These are phyloP conservation scores for Gossypium trilobum DNA, from an alignment of 441 rosid genomes.

Conservation along the genomic window DNA sequence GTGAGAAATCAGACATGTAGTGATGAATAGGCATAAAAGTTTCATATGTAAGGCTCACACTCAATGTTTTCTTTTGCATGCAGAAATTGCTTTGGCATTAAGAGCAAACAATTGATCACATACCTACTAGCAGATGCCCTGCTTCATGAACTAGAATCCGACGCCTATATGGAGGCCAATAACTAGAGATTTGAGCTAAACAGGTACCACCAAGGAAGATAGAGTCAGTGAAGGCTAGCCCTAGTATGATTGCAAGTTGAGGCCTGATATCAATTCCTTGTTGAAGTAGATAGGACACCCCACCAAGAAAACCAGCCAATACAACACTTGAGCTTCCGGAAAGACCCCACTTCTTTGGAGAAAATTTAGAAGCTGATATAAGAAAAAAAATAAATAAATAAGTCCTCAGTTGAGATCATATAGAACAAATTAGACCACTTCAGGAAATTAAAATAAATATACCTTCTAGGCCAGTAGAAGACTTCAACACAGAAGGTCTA, in stretches of 20 bases:
- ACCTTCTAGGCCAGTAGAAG: conserved; percentile 87
- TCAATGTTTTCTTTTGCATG: background rate
- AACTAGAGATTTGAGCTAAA: conserved; percentile 69
- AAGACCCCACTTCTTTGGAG: conserved; percentile 91
- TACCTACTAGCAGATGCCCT: conserved; percentile 81
- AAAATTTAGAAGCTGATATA: conserved; percentile 45
- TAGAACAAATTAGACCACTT: background rate
- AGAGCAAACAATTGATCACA: conserved; percentile 13
- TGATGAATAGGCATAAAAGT: background rate
- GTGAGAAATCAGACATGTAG: background rate
- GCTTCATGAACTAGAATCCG: conserved; percentile 89
- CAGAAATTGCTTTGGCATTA: background rate
- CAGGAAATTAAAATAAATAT: conserved; percentile 1
- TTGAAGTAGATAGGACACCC: conserved; percentile 57
- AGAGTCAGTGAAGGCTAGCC: conserved; percentile 57
- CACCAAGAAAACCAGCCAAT: conserved; percentile 51
- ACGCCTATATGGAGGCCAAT: conserved; percentile 79
- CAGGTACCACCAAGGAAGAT: conserved; percentile 72
- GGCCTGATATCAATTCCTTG: conserved; percentile 68
- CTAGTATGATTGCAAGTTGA: conserved; percentile 58
- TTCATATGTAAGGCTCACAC: background rate
- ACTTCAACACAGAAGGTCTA: conserved; percentile 59
- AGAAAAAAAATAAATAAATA: background rate
- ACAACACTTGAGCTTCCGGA: conserved; percentile 54
- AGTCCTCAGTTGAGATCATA: background rate